These are phyloP conservation scores for Paramecium caudatum DNA, from an alignment of 73 alveolate genomes.

Conservation along the genomic window DNA sequence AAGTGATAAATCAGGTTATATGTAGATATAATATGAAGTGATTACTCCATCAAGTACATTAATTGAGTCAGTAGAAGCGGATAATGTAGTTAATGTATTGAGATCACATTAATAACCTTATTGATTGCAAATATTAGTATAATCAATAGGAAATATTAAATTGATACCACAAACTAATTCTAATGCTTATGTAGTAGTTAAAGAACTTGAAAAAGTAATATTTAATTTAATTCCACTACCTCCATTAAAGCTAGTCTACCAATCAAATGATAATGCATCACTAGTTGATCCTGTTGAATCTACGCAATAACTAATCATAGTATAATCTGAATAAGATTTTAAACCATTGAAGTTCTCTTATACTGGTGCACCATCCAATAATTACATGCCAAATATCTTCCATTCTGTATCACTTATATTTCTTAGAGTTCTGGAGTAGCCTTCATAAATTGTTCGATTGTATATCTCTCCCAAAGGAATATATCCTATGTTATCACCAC, in stretches of 20 bases:
- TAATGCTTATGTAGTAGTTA: background rate
- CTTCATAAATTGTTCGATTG: background rate
- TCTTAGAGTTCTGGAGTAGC: background rate
- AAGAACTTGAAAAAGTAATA: constrained; percentile 13
- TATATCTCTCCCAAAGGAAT: constrained; percentile 9
- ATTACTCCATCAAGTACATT: background rate
- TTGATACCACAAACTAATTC: constrained; percentile 56
- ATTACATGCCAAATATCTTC: constrained; percentile 28
- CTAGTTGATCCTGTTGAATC: background rate
- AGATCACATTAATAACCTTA: constrained; percentile 7
- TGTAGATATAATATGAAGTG: constrained; percentile 29
- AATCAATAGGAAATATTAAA: constrained; percentile 13
- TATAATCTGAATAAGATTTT: constrained; percentile 28
- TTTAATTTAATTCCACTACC: constrained; percentile 46
- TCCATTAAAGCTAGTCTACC: constrained; percentile 53
- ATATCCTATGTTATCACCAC: constrained; percentile 16
- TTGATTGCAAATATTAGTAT: background rate
- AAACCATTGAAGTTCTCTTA: constrained; percentile 41
- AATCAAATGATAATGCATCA: background rate
- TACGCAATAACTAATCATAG: constrained; percentile 35
- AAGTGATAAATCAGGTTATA: constrained; percentile 25
- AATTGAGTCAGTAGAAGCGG: background rate
- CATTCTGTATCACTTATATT: constrained; percentile 29
- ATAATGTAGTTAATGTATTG: background rate
- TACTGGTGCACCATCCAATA: background rate